These are phyloP conservation scores for Paspalum vaginatum DNA, from an alignment of 176 grass and related monocot species.

Conservation along the genomic window DNA sequence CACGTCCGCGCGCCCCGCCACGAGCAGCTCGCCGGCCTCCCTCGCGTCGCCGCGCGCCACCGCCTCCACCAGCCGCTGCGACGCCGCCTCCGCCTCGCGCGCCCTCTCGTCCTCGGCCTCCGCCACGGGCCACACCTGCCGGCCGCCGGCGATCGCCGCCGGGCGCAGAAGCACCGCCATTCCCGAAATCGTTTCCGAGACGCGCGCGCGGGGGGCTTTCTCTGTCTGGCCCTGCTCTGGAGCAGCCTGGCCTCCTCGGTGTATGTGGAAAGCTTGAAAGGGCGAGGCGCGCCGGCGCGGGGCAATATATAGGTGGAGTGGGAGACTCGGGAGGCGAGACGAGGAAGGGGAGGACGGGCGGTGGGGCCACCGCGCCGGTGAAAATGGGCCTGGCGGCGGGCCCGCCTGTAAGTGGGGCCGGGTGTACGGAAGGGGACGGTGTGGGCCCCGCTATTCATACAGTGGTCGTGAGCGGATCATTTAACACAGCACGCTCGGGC, in stretches of 20 bases:
- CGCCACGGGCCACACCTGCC: slow-evolving; percentile 77
- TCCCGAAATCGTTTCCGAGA: background rate
- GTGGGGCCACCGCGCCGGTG: slow-evolving; percentile 50
- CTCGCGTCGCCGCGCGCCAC: slow-evolving; percentile 56
- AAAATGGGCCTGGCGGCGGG: background rate
- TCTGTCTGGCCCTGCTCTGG: background rate
- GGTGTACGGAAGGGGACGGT: background rate
- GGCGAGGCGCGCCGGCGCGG: slow-evolving; percentile 57
- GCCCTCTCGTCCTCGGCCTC: slow-evolving; percentile 47
- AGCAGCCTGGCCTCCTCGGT: background rate
- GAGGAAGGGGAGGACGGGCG: background rate
- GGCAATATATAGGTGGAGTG: slow-evolving; percentile 60
- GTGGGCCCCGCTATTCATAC: background rate
- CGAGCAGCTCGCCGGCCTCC: slow-evolving; percentile 64
- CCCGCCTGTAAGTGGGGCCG: background rate
- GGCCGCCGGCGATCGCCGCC: slow-evolving; percentile 57
- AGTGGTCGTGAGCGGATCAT: background rate
- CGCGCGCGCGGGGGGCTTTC: too few relatives aligned
- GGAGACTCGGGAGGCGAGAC: background rate
- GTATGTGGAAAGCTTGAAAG: slow-evolving; percentile 63
- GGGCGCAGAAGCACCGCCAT: slow-evolving; percentile 74
- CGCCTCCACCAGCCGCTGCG: slow-evolving; percentile 87
- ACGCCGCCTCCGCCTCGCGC: slow-evolving; percentile 52
- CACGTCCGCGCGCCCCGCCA: slow-evolving; percentile 67
- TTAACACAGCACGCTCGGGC: background rate